phyloP scores from a whole-genome alignment of 2,329 filamentous ascomycete genomes.

The Apiospora koreana region DNA sequence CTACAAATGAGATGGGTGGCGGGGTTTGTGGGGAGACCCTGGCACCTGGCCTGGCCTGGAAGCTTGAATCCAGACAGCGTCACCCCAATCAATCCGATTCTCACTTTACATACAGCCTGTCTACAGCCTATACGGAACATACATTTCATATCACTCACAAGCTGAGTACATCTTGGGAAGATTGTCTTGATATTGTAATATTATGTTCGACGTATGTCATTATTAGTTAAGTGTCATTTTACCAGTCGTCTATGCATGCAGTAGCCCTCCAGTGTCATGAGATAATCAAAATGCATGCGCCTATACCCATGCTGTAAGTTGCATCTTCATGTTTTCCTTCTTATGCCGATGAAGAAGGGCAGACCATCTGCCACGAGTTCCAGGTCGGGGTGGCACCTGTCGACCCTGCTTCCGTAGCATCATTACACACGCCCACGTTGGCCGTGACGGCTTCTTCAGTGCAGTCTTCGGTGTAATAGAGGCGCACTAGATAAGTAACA shows the following conservation, averaged over 20 bases:
- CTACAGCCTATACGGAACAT: too few relatives aligned
- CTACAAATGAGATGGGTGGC: neutral
- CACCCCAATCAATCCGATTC: too few relatives aligned
- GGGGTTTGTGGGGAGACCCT: neutral
- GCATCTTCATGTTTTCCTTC: neutral
- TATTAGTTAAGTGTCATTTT: neutral
- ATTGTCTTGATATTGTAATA: too few relatives aligned
- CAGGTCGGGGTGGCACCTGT: slow-evolving; percentile 11
- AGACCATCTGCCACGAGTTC: slow-evolving; percentile 14
- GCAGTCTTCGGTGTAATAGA: slow-evolving; percentile 4
- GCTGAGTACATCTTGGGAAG: too few relatives aligned
- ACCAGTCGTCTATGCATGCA: neutral
- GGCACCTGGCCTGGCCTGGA: neutral
- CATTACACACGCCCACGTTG: slow-evolving; percentile 6
- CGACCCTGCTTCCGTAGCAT: slow-evolving; percentile 3
- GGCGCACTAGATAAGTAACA: neutral
- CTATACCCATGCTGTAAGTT: neutral
- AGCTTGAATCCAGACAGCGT: neutral
- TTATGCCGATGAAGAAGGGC: neutral
- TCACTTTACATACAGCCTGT: too few relatives aligned
- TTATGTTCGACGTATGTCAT: neutral
- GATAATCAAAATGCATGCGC: neutral
- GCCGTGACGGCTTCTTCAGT: neutral
- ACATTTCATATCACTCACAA: too few relatives aligned
- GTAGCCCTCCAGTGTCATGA: neutral